Percentiles rank a stretch among this genome's conserved stretches.
phyloP scores from a whole-genome alignment of 208 protist species.

The Trypanosoma caninum region DNA sequence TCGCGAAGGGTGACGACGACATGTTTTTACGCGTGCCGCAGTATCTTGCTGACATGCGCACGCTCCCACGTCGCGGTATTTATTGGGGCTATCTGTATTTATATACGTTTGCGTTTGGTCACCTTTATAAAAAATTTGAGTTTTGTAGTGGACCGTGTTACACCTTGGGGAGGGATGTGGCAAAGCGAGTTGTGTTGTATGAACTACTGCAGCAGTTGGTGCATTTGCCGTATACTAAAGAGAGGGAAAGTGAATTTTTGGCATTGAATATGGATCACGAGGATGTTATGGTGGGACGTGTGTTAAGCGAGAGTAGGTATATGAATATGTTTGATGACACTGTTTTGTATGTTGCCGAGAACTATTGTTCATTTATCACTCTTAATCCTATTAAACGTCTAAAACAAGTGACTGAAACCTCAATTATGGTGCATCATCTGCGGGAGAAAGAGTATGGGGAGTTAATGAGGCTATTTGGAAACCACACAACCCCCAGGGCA shows the following conservation, averaged over 20 bases:
- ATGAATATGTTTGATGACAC: neutral
- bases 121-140: neutral
- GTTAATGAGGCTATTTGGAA: too few relatives aligned
- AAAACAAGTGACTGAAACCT: too few relatives aligned
- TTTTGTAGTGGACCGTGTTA: neutral
- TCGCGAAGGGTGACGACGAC: conserved; percentile 60
- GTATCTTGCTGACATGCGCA: conserved; percentile 35
- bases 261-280: conserved; percentile 13
- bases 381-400: too few relatives aligned
- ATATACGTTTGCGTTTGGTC: too few relatives aligned
- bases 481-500: too few relatives aligned
- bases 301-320: neutral
- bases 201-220: conserved; percentile 1
- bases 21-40: conserved; percentile 51
- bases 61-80: conserved; percentile 6
- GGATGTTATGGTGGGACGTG: conserved; percentile 12
- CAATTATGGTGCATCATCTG: too few relatives aligned
- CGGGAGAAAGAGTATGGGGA: too few relatives aligned
- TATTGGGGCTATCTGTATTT: conserved; percentile 2
- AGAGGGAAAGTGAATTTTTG: neutral
- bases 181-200: neutral
- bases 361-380: too few relatives aligned
- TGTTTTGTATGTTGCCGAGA: too few relatives aligned
- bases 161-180: conserved; percentile 4
- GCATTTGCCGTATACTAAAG: conserved; percentile 1